Evolutionary conservation across 2,329 filamentous ascomycete species (phyloP), one percentile per base, ranked within the genome.

Genomic region (Pseudogymnoascus sp.): DNA sequence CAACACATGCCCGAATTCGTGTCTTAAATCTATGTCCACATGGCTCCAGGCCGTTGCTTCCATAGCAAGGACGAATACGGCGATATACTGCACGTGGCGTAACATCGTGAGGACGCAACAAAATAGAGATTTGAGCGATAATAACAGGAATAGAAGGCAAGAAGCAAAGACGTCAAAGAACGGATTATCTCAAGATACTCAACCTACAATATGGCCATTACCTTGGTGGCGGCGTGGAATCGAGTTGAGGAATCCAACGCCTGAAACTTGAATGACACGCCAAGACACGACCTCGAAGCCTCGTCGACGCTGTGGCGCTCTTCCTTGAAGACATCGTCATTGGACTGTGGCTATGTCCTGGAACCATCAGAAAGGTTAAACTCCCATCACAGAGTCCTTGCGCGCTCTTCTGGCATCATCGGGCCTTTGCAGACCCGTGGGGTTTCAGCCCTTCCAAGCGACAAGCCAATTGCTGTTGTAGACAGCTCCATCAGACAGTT

Each of bases 191-290:
- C 2, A 14, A 57, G 51, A 57, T 57, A 34, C 14, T 14, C 51
- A 57, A 57, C 51, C 11, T 57, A 57, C 51, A 57, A 57, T 34
- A 57, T 18, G n/a, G 11, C 29, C 51, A 57, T 11, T 16, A 5
- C 16, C 10, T 34, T 57, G 23, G 11, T 57, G n/a, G 51, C 29
- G 51, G 51, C 29, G 29, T 34, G 5, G 51, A 57, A 34, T 54
- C 51, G 51, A 6, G n/a, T 34, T 34, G 51, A 57, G 51, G 34
- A 12, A 21, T 16, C 8, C 51, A 34, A 14, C 29, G 29, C 16
- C 51, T 57, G 51, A 57, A 57, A 57, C 51, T 34, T 18, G 51
- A 18, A 57, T 57, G 51, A 57, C 51, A 57, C 51, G 51, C 51
- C 29, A 57, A 14, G 26, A 16, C 51, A 12, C 21, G 29, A 34